These are phyloP conservation scores for Salix koriyanagi DNA, from an alignment of 345 rosid genomes.

Conservation along the genomic window DNA sequence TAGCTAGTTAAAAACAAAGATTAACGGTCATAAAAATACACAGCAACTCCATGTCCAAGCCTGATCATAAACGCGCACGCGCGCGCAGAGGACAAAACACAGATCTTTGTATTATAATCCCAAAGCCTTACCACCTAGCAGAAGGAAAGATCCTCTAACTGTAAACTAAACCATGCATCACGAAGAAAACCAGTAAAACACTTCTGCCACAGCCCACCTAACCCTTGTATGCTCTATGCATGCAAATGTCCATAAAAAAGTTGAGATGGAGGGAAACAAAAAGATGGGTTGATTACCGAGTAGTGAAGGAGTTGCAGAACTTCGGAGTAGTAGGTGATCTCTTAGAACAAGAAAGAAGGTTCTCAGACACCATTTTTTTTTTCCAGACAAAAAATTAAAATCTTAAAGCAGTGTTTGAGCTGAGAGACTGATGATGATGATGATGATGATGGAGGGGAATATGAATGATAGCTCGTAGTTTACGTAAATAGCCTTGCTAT, in stretches of 20 bases:
- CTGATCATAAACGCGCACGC: too few species aligned
- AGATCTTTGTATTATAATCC: background rate
- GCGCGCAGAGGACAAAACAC: too few species aligned
- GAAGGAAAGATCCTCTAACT: too few species aligned
- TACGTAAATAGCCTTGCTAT: conserved; percentile 6
- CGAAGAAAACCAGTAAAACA: background rate
- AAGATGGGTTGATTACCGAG: conserved; percentile 36
- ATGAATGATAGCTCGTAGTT: background rate
- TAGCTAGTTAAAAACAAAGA: too few species aligned
- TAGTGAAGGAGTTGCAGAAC: conserved; percentile 45
- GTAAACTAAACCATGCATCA: too few species aligned
- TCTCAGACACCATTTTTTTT: conserved; percentile 28
- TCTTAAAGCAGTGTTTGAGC: background rate
- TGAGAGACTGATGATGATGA: too few species aligned
- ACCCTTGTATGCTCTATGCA: background rate
- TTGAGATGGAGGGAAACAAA: background rate
- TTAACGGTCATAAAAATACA: too few species aligned
- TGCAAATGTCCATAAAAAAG: background rate
- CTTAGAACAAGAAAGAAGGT: conserved; percentile 23
- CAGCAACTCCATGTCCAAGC: background rate
- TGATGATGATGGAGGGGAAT: background rate
- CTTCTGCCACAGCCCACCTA: background rate
- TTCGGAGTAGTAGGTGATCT: conserved; percentile 32
- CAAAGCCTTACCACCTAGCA: background rate
- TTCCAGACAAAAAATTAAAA: background rate